Conservation (phyloP, 768 basidiomycete species). For the Auriculariales sp. region DNA sequence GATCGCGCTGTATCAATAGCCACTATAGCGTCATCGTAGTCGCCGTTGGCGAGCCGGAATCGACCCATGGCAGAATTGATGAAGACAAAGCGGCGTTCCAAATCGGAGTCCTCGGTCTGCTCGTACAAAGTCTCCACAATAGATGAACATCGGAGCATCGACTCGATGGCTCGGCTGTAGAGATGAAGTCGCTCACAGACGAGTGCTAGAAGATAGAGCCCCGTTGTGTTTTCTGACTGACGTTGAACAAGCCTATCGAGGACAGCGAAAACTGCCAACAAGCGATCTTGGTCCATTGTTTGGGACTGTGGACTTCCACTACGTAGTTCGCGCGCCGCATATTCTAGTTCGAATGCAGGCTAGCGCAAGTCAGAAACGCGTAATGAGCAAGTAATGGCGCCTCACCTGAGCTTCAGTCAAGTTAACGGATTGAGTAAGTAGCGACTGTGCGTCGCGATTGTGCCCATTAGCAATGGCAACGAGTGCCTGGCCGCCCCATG, state of each 20-base stretch:
- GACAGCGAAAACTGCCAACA: slow-evolving; percentile 70
- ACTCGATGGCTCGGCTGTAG: slow-evolving; percentile 37
- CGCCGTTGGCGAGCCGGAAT: slow-evolving; percentile 42
- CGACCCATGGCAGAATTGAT: slow-evolving; percentile 76
- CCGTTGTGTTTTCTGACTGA: slow-evolving; percentile 54
- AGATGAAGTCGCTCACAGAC: slow-evolving; percentile 77
- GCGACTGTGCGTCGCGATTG: slow-evolving; percentile 40
- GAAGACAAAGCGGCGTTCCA: slow-evolving; percentile 68
- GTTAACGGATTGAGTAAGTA: slow-evolving; percentile 71
- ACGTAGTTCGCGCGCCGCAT: slow-evolving; percentile 46
- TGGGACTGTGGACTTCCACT: slow-evolving; percentile 15
- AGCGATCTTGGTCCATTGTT: slow-evolving; percentile 21
- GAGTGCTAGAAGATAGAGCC: slow-evolving; percentile 70
- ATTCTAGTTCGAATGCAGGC: slow-evolving; percentile 75
- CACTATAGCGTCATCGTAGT: slow-evolving; percentile 47
- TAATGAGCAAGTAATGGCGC: neutral
- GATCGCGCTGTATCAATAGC: slow-evolving; percentile 62
- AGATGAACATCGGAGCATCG: slow-evolving; percentile 45
- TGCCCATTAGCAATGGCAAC: slow-evolving; percentile 49
- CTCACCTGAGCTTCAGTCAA: too few species aligned
- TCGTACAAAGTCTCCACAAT: slow-evolving; percentile 85
- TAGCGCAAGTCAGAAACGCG: slow-evolving; percentile 15
- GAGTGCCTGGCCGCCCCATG: slow-evolving; percentile 85
- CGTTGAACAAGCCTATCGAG: slow-evolving; percentile 61
- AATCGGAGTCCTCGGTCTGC: slow-evolving; percentile 59